Conservation (phyloP, 805 yeast genomes). For the Starmerella potacharoeniae region DNA sequence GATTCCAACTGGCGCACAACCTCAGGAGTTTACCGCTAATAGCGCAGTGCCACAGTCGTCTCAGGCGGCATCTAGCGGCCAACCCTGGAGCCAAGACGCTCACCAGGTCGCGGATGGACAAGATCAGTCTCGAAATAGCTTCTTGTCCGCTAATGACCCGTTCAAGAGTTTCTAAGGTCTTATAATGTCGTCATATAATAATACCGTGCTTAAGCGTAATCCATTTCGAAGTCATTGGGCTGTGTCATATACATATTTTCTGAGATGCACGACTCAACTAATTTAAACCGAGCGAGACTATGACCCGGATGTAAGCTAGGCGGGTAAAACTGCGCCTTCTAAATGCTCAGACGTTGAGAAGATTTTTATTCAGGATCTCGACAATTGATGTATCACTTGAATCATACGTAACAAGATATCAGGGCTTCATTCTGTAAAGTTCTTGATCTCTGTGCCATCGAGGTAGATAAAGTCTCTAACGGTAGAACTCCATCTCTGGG, state of each 20-base stretch:
- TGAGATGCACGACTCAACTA: too few relatives aligned
- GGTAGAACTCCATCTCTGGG: not conserved
- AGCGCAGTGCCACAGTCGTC: not conserved
- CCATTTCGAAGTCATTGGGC: too few relatives aligned
- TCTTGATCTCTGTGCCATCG: conserved; percentile 8
- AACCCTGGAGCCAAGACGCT: not conserved
- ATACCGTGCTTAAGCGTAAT: too few relatives aligned
- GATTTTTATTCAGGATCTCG: too few relatives aligned
- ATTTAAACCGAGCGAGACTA: too few relatives aligned
- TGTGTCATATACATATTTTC: too few relatives aligned
- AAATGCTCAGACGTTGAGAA: too few relatives aligned
- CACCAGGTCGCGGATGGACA: not conserved
- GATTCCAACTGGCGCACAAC: not conserved
- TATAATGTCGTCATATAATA: too few relatives aligned
- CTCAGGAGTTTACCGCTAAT: not conserved
- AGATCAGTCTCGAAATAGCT: not conserved
- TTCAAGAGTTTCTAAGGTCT: conserved; percentile 3
- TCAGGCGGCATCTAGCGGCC: not conserved
- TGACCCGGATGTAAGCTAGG: too few relatives aligned
- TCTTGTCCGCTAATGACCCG: not conserved
- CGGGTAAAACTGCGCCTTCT: too few relatives aligned
- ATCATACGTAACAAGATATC: not conserved
- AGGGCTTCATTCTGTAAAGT: not conserved
- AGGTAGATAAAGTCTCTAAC: conserved; percentile 9
- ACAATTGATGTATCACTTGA: too few relatives aligned